A percentile compares a stretch with the other conserved stretches of the same genome.
phyloP scores from a whole-genome alignment of 257 asterid species.

The Solanum tacnaense region DNA sequence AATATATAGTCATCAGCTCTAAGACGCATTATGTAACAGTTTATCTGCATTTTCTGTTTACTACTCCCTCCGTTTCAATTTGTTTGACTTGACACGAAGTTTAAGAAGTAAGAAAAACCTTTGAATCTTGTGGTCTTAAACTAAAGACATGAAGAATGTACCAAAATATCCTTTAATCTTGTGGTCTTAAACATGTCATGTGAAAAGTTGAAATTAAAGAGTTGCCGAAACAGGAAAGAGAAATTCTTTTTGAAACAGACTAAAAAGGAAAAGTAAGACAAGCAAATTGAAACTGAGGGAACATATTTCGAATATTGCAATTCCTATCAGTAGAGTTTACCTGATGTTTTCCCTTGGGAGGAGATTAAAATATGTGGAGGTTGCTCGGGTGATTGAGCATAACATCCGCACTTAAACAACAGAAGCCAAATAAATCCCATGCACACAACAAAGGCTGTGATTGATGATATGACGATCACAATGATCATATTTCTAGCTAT shows the following conservation, averaged over 20 bases:
- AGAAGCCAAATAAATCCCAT: slow-evolving; percentile 53
- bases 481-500: slow-evolving; percentile 29
- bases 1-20: neutral
- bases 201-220: neutral
- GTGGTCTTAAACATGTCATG: neutral
- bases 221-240: neutral
- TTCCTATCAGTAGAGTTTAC: slow-evolving; percentile 11
- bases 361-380: slow-evolving; percentile 16
- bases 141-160: neutral
- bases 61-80: neutral
- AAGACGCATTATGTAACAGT: neutral
- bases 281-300: neutral
- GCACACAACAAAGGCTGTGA: slow-evolving; percentile 52
- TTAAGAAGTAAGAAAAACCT: neutral
- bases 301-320: neutral
- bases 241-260: neutral
- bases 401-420: slow-evolving; percentile 28
- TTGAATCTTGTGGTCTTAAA: neutral
- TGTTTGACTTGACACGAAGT: neutral
- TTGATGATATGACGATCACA: slow-evolving; percentile 51
- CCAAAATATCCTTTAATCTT: neutral
- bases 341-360: slow-evolving; percentile 43
- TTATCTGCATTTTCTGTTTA: neutral
- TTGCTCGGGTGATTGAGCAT: slow-evolving; percentile 9
- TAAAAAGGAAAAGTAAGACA: neutral